These are phyloP conservation scores for Conticribra guillardii DNA, from an alignment of 108 stramenopile species.

Conservation along the genomic window DNA sequence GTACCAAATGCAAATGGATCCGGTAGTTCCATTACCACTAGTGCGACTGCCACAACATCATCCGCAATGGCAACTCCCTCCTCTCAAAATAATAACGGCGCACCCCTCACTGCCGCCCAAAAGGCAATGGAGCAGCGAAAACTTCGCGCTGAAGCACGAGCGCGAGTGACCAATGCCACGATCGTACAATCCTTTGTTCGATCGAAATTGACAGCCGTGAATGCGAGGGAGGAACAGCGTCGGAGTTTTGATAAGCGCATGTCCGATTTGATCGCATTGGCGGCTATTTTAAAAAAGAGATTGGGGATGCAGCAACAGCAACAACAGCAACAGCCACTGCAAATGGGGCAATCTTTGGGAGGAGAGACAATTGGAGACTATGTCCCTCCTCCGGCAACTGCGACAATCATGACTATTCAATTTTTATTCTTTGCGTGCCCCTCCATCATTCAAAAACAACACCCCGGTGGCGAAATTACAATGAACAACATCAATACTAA, in stretches of 20 bases:
- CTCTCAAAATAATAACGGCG: slow-evolving; percentile 4
- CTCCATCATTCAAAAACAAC: slow-evolving; percentile 33
- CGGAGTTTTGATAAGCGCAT: slow-evolving; percentile 54
- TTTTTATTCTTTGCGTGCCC: slow-evolving; percentile 67
- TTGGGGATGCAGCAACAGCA: slow-evolving; percentile 9
- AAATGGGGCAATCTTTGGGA: too few relatives aligned
- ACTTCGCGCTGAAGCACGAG: slow-evolving; percentile 58
- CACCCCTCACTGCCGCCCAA: slow-evolving; percentile 53
- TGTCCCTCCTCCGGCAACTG: slow-evolving; percentile 75
- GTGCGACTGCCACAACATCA: slow-evolving; percentile 6
- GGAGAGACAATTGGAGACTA: slow-evolving; percentile 30
- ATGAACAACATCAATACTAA: slow-evolving; percentile 10
- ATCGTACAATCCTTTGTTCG: slow-evolving; percentile 70
- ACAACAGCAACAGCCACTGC: too few relatives aligned
- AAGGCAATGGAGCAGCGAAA: slow-evolving; percentile 70
- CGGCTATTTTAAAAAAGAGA: slow-evolving; percentile 52
- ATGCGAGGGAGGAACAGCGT: slow-evolving; percentile 44
- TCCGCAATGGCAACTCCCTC: not conserved
- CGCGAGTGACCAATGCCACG: slow-evolving; percentile 37
- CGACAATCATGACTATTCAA: slow-evolving; percentile 58
- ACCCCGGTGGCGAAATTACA: slow-evolving; percentile 5
- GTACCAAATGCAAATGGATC: too few relatives aligned
- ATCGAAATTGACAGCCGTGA: slow-evolving; percentile 44
- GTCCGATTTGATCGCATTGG: slow-evolving; percentile 60
- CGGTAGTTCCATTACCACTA: too few relatives aligned